phyloP scores from a whole-genome alignment of 2,329 filamentous ascomycete species.

The Diaporthe citri region DNA sequence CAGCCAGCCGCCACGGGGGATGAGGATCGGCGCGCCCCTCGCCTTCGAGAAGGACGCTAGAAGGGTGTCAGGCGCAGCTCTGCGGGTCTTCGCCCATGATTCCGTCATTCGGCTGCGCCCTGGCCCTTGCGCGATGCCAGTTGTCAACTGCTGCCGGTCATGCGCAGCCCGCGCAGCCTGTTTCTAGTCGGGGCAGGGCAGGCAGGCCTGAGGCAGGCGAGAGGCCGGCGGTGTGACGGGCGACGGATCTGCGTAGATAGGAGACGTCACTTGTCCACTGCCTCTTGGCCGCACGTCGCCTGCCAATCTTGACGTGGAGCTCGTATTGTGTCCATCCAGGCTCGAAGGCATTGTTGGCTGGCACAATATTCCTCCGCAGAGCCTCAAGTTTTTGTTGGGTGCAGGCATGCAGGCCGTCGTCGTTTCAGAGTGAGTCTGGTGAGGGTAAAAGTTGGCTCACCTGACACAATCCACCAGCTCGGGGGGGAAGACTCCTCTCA shows the following conservation, averaged over 20 bases:
- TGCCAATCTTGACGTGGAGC: not conserved
- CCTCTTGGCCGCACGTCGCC: not conserved
- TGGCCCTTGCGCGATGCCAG: not conserved
- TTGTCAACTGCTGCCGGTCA: not conserved
- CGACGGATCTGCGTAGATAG: not conserved
- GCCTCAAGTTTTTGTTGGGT: constrained; percentile 12
- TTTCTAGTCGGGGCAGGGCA: not conserved
- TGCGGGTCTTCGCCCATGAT: not conserved
- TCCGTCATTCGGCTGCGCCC: constrained; percentile 3
- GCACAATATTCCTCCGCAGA: not conserved
- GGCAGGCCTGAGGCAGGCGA: not conserved
- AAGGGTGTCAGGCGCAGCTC: not conserved
- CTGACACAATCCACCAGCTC: not conserved
- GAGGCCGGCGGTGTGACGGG: not conserved
- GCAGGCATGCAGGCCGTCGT: not conserved
- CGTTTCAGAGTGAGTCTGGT: constrained; percentile 24
- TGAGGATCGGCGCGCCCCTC: constrained; percentile 2
- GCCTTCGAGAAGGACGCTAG: constrained; percentile 23
- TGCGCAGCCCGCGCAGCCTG: constrained; percentile 3
- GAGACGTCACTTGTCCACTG: not conserved
- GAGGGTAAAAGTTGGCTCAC: constrained; percentile 8
- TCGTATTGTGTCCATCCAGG: not conserved
- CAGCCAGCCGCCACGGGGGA: not conserved
- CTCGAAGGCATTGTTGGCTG: not conserved
- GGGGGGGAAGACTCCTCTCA: not conserved